These are phyloP conservation scores for Plasmopara muralis DNA, from an alignment of 352 stramenopile species.

Conservation along the genomic window DNA sequence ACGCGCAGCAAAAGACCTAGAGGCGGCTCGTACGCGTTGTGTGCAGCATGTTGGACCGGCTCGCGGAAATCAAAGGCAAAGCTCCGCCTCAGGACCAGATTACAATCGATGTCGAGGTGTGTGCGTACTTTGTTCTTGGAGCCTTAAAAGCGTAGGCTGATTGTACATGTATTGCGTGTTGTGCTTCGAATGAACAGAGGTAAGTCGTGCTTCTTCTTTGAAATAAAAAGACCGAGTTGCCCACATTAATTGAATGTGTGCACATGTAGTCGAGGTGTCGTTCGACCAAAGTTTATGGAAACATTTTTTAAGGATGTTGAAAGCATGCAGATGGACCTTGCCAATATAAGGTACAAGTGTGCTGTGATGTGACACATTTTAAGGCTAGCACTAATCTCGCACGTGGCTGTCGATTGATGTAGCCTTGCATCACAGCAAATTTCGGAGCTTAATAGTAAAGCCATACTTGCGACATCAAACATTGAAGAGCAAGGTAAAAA, in stretches of 20 bases:
- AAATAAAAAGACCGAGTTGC: background rate
- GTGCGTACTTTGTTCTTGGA: slow-evolving; percentile 4
- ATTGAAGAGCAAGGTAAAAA: slow-evolving; percentile 77
- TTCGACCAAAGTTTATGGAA: slow-evolving; percentile 89
- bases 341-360: slow-evolving; percentile 66
- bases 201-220: background rate
- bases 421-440: slow-evolving; percentile 89
- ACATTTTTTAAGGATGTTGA: slow-evolving; percentile 95
- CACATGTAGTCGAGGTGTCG: slow-evolving; percentile 33
- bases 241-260: background rate
- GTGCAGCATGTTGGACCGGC: slow-evolving; percentile 4
- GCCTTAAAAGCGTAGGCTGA: background rate
- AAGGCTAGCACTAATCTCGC: background rate
- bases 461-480: slow-evolving; percentile 90
- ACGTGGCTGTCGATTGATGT: background rate
- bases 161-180: background rate
- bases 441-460: slow-evolving; percentile 89
- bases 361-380: background rate
- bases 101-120: slow-evolving; percentile 60
- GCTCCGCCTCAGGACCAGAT: slow-evolving; percentile 26
- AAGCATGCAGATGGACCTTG: slow-evolving; percentile 90
- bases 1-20: slow-evolving; percentile 1
- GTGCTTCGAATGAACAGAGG: background rate
- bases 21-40: background rate
- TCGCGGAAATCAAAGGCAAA: slow-evolving; percentile 9